Percentiles rank a stretch among this genome's conserved stretches.
Conservation (phyloP, 106 monocot species). For the Apostasia ramifera region DNA sequence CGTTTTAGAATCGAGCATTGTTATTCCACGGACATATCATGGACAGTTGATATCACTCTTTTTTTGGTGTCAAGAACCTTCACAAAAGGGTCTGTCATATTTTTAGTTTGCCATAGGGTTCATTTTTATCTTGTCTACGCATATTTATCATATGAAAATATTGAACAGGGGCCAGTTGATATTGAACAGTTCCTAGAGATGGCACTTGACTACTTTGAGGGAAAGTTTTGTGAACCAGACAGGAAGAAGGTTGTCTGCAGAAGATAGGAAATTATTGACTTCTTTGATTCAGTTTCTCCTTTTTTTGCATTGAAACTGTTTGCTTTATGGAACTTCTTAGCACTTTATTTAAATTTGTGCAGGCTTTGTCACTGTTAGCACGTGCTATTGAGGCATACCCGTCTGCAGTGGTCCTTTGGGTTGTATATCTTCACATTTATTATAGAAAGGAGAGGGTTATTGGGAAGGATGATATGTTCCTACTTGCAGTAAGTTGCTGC, state of each 20-base stretch:
- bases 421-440: slow-evolving; percentile 79
- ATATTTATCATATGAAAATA: slow-evolving; percentile 26
- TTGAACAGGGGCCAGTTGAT: slow-evolving; percentile 41
- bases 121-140: background rate
- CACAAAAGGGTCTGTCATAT: too few species aligned
- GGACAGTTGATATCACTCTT: too few species aligned
- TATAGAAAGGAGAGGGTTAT: slow-evolving; percentile 59
- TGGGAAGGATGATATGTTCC: slow-evolving; percentile 90
- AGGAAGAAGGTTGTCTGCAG: slow-evolving; percentile 49
- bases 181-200: slow-evolving; percentile 67
- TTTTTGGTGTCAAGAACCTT: too few species aligned
- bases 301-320: background rate
- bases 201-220: slow-evolving; percentile 47
- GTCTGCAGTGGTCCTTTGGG: slow-evolving; percentile 49
- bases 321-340: background rate
- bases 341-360: slow-evolving; percentile 14
- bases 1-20: too few species aligned
- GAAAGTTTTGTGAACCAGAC: slow-evolving; percentile 24
- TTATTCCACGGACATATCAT: too few species aligned
- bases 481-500: slow-evolving; percentile 51
- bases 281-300: background rate
- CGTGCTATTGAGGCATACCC: slow-evolving; percentile 74
- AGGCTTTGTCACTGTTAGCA: slow-evolving; percentile 66
- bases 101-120: too few species aligned
- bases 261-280: slow-evolving; percentile 1